These are phyloP conservation scores for Hylodesmum podocarpum DNA, from an alignment of 306 rosid species.

Conservation along the genomic window DNA sequence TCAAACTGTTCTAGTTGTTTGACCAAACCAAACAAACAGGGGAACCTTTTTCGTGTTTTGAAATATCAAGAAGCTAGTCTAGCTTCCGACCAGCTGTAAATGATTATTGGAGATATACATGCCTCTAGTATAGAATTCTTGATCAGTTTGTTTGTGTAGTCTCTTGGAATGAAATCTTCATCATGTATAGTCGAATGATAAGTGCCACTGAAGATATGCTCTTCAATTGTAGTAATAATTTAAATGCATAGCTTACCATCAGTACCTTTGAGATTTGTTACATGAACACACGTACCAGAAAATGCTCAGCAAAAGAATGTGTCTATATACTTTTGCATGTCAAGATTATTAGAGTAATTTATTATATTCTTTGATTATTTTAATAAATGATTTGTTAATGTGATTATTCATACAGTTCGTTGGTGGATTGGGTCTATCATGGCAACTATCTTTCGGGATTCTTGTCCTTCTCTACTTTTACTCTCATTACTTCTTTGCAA, in stretches of 20 bases:
- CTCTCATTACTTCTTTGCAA: slow-evolving; percentile 98
- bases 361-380: background rate
- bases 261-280: background rate
- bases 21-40: background rate
- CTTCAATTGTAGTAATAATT: background rate
- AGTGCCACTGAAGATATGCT: background rate
- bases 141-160: slow-evolving; percentile 1
- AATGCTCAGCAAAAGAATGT: background rate
- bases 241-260: background rate
- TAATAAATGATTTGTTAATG: slow-evolving; percentile 24
- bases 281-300: background rate
- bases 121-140: background rate
- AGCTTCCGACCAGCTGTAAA: background rate
- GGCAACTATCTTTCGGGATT: slow-evolving; percentile 94
- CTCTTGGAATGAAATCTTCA: slow-evolving; percentile 2
- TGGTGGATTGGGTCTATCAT: slow-evolving; percentile 94
- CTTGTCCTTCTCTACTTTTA: slow-evolving; percentile 96
- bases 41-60: background rate
- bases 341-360: background rate
- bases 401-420: slow-evolving; percentile 64
- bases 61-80: background rate
- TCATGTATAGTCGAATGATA: background rate
- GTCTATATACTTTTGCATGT: slow-evolving; percentile 3
- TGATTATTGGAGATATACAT: background rate
- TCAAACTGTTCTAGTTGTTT: slow-evolving; percentile 5